Evolutionary conservation across 768 basidiomycete species (phyloP).

Genomic region (Tephrocybe sp.): DNA sequence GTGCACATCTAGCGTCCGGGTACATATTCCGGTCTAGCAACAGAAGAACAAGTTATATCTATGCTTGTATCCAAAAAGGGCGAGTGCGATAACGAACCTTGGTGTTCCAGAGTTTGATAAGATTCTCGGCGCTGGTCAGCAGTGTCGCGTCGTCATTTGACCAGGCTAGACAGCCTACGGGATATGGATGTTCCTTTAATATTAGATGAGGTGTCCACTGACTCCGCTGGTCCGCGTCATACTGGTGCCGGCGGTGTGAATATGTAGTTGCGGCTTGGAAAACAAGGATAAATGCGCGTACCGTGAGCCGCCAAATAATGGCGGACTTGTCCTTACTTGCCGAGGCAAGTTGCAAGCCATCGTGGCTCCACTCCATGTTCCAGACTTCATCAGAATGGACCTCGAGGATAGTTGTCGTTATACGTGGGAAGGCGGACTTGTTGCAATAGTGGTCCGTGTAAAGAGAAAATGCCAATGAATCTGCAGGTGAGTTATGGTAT

Average conservation of each 20-base stretch:
- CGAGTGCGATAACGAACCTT: constrained; percentile 70
- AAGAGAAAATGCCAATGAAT: constrained; percentile 67
- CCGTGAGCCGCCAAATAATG: constrained; percentile 87
- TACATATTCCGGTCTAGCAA: constrained; percentile 72
- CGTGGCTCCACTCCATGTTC: constrained; percentile 94
- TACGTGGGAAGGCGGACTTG: constrained; percentile 77
- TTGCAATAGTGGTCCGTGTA: constrained; percentile 87
- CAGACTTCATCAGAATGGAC: constrained; percentile 95
- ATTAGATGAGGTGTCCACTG: constrained; percentile 59
- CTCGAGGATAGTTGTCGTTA: constrained; percentile 81
- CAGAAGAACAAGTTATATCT: constrained; percentile 4
- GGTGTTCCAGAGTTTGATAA: constrained; percentile 88
- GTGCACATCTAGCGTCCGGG: constrained; percentile 69
- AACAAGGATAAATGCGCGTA: constrained; percentile 38
- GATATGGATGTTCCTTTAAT: constrained; percentile 75
- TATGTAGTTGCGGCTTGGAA: constrained; percentile 4
- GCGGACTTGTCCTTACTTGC: constrained; percentile 86
- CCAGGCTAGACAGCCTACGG: constrained; percentile 87
- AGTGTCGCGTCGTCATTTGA: constrained; percentile 86
- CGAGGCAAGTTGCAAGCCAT: constrained; percentile 81
- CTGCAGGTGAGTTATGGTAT: constrained; percentile 78
- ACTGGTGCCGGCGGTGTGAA: constrained; percentile 6
- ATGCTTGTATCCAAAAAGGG: too few relatives aligned
- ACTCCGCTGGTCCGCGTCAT: constrained; percentile 28
- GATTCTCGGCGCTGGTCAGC: constrained; percentile 78